These are phyloP conservation scores for Penicillium sp. DNA, from an alignment of 2,329 filamentous ascomycete genomes.

Conservation along the genomic window DNA sequence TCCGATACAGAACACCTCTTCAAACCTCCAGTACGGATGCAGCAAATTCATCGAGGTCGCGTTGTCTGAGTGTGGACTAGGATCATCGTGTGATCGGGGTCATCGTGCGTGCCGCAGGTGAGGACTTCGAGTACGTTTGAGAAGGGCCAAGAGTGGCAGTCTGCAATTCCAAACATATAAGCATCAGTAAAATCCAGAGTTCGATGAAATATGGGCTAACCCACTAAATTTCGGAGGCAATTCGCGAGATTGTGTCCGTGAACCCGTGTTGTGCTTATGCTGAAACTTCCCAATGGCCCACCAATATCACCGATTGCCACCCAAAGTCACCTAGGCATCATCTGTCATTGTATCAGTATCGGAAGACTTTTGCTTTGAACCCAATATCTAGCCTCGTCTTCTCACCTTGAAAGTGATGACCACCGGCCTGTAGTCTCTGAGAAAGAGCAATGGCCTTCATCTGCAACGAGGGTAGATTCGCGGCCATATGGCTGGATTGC, in stretches of 20 bases:
- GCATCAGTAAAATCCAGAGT: background rate
- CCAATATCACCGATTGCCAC: background rate
- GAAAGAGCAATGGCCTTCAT: background rate
- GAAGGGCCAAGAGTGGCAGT: background rate
- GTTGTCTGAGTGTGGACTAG: background rate
- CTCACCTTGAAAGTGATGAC: background rate
- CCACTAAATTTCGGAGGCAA: background rate
- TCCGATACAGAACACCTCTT: background rate
- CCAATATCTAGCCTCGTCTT: background rate
- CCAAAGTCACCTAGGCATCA: background rate
- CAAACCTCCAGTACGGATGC: background rate
- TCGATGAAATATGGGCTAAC: background rate
- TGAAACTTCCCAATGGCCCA: background rate
- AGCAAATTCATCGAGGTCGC: background rate
- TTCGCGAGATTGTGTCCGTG: background rate
- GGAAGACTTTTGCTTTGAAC: background rate
- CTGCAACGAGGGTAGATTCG: background rate
- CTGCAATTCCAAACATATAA: background rate
- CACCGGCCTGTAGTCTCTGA: background rate
- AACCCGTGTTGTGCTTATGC: background rate
- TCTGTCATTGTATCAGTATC: background rate
- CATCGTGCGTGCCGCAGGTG: background rate
- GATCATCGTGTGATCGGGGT: background rate
- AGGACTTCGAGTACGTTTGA: background rate
- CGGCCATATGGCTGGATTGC: background rate